phyloP scores from a whole-genome alignment of 2,329 filamentous ascomycete species.

The Cercospora citrullina region DNA sequence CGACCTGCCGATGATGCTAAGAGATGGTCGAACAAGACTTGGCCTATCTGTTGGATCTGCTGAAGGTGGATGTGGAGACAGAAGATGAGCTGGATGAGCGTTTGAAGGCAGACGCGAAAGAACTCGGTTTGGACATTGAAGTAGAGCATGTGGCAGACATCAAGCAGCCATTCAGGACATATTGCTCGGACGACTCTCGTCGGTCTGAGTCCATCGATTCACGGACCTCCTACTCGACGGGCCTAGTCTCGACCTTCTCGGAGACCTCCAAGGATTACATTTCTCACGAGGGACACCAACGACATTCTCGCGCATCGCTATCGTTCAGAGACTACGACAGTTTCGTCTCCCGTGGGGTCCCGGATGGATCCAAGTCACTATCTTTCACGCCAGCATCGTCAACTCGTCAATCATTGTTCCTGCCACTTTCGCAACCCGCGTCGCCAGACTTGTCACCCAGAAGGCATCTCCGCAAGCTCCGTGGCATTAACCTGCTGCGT shows the following conservation, averaged over 20 bases:
- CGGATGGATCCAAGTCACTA: slow-evolving; percentile 31
- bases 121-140: slow-evolving; percentile 30
- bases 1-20: slow-evolving; percentile 7
- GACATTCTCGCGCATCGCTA: slow-evolving; percentile 31
- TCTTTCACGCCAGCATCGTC: slow-evolving; percentile 35
- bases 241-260: slow-evolving; percentile 38
- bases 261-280: slow-evolving; percentile 35
- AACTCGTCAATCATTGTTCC: slow-evolving; percentile 34
- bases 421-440: slow-evolving; percentile 32
- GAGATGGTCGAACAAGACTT: slow-evolving; percentile 27
- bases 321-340: slow-evolving; percentile 40
- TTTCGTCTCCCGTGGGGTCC: slow-evolving; percentile 33
- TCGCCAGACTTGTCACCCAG: slow-evolving; percentile 34
- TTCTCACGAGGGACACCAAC: slow-evolving; percentile 8
- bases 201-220: slow-evolving; percentile 38
- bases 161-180: slow-evolving; percentile 12
- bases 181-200: slow-evolving; percentile 27
- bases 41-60: slow-evolving; percentile 35
- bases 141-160: slow-evolving; percentile 17
- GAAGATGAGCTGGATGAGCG: slow-evolving; percentile 35
- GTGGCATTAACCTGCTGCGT: slow-evolving; percentile 37
- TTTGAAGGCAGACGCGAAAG: slow-evolving; percentile 32
- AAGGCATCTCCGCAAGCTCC: slow-evolving; percentile 37
- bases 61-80: slow-evolving; percentile 34
- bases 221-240: slow-evolving; percentile 38